Percentiles rank a stretch among this genome's conserved stretches.
Conservation (phyloP, 129 eudicot species). For the Calendula officinalis region DNA sequence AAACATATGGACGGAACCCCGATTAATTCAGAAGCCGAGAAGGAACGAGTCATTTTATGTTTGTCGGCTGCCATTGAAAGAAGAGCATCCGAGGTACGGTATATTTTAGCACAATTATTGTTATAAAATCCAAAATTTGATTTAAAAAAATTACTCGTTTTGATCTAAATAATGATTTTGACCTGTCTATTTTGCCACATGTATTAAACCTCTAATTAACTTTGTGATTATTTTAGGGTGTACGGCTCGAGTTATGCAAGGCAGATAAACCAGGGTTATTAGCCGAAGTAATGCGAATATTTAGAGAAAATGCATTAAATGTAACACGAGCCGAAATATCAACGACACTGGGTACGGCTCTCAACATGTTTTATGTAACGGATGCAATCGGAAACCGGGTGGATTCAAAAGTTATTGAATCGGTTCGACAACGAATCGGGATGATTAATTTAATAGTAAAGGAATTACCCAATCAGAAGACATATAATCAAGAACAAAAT, state of each 20-base stretch:
- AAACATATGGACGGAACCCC: conserved; percentile 64
- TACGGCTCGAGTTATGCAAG: conserved; percentile 54
- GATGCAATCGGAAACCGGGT: conserved; percentile 50
- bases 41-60: conserved; percentile 56
- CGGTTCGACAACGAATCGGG: conserved; percentile 51
- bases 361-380: conserved; percentile 56
- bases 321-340: conserved; percentile 64
- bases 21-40: conserved; percentile 66
- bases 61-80: conserved; percentile 60
- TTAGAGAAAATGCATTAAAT: conserved; percentile 58
- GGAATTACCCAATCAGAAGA: conserved; percentile 46
- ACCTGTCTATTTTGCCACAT: not conserved
- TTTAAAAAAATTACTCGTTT: too few species aligned
- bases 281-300: conserved; percentile 64
- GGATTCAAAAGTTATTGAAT: conserved; percentile 47
- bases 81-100: conserved; percentile 72
- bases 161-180: not conserved
- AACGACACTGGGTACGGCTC: conserved; percentile 39
- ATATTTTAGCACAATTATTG: not conserved
- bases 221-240: conserved; percentile 47
- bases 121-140: too few species aligned
- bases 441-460: conserved; percentile 42
- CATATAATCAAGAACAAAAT: conserved; percentile 34
- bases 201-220: not conserved
- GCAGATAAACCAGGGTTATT: conserved; percentile 45